These are phyloP conservation scores for Ganoderma multipileum DNA, from an alignment of 1,284 basidiomycete genomes.

Conservation along the genomic window DNA sequence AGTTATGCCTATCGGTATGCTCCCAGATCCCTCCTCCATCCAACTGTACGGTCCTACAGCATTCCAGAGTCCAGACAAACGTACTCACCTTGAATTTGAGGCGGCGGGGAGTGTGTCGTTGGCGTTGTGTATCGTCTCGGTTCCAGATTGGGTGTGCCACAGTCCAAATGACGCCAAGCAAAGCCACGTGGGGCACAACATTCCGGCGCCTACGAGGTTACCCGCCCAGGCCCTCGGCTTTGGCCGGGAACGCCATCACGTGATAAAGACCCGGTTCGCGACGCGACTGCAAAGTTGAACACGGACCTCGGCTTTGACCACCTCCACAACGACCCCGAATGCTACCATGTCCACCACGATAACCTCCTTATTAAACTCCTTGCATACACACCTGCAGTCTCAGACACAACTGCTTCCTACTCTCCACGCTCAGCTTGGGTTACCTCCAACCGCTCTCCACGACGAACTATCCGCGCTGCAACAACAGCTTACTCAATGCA, in stretches of 20 bases:
- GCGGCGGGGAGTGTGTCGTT: slow-evolving; percentile 27
- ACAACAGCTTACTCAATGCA: slow-evolving; percentile 69
- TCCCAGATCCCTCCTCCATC: slow-evolving; percentile 10
- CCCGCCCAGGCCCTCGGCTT: too few species aligned
- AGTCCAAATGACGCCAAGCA: slow-evolving; percentile 21
- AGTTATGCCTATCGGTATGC: slow-evolving; percentile 12
- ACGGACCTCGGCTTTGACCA: slow-evolving; percentile 19
- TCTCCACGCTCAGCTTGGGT: slow-evolving; percentile 72
- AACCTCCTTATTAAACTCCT: slow-evolving; percentile 73
- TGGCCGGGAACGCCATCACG: slow-evolving; percentile 22
- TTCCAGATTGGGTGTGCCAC: slow-evolving; percentile 25
- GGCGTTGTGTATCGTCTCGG: slow-evolving; percentile 21
- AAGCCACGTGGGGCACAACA: slow-evolving; percentile 14
- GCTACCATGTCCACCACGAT: slow-evolving; percentile 40
- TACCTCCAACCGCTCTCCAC: slow-evolving; percentile 75
- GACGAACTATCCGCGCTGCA: slow-evolving; percentile 75
- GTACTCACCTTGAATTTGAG: slow-evolving; percentile 33
- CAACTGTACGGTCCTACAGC: slow-evolving; percentile 10
- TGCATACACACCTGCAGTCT: slow-evolving; percentile 77
- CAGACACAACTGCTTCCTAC: slow-evolving; percentile 80
- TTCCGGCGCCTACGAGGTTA: too few species aligned
- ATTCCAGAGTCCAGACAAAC: slow-evolving; percentile 9
- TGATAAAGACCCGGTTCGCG: slow-evolving; percentile 31
- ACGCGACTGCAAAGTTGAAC: slow-evolving; percentile 24
- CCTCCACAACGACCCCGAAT: slow-evolving; percentile 25